Evolutionary conservation across 345 rosid species (phyloP).

Genomic region (Sonneratia alba): DNA sequence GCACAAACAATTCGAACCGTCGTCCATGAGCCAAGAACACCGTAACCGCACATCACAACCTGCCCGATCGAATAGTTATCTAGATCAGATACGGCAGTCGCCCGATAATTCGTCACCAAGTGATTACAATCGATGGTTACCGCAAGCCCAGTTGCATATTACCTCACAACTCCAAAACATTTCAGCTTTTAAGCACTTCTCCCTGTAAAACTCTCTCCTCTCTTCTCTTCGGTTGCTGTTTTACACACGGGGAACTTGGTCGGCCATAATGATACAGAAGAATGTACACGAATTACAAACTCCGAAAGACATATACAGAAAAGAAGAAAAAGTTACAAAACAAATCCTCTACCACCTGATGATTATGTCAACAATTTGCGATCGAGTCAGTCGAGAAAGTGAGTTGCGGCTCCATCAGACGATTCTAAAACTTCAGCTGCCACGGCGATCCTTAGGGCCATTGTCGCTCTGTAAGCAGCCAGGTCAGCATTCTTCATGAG

Average conservation of each 20-base stretch:
- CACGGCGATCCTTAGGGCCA: slow-evolving; percentile 64
- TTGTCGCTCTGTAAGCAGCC: slow-evolving; percentile 62
- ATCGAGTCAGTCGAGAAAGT: slow-evolving; percentile 21
- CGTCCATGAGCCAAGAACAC: too few species aligned
- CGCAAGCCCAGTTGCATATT: not conserved
- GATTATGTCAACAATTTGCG: slow-evolving; percentile 5
- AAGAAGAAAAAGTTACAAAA: slow-evolving; percentile 17
- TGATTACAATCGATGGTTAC: too few species aligned
- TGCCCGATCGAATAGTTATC: too few species aligned
- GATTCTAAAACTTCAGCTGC: slow-evolving; percentile 32
- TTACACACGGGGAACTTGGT: not conserved
- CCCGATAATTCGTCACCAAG: too few species aligned
- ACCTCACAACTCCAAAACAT: not conserved
- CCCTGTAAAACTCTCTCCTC: not conserved
- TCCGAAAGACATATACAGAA: slow-evolving; percentile 28
- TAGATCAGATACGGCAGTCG: too few species aligned
- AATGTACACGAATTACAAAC: slow-evolving; percentile 15
- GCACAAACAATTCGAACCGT: too few species aligned
- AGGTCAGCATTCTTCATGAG: slow-evolving; percentile 76
- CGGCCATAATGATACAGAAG: slow-evolving; percentile 27
- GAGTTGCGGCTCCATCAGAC: slow-evolving; percentile 18
- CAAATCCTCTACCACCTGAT: not conserved
- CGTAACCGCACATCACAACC: too few species aligned
- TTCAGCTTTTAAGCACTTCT: not conserved
- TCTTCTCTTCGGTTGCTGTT: not conserved